Percentiles rank a stretch among this genome's conserved stretches.
phyloP scores from a whole-genome alignment of 202 grass and related monocot genomes.

The Bolboschoenoplectus hybrid region DNA sequence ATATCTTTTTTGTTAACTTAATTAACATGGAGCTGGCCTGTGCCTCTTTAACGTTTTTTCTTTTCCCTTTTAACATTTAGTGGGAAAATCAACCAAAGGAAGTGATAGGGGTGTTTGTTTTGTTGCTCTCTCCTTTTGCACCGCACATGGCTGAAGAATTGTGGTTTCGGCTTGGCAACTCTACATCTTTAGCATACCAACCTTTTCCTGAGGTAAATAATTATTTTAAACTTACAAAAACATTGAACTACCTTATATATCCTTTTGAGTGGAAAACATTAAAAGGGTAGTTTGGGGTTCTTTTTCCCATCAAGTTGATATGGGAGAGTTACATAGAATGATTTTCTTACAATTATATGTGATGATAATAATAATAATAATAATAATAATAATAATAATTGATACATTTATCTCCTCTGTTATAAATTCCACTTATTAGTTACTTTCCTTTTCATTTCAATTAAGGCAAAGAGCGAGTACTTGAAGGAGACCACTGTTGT shows the following conservation, averaged over 20 bases:
- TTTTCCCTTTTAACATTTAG: constrained; percentile 42
- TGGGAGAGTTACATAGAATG: background rate
- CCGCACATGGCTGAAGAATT: constrained; percentile 92
- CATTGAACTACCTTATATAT: background rate
- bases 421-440: constrained; percentile 17
- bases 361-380: background rate
- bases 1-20: background rate
- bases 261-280: constrained; percentile 8
- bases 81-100: constrained; percentile 79
- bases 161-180: constrained; percentile 86
- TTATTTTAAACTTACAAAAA: constrained; percentile 8
- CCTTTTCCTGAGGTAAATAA: constrained; percentile 79
- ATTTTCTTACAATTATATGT: background rate
- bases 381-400: background rate
- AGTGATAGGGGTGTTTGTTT: constrained; percentile 67
- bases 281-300: background rate
- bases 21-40: constrained; percentile 7
- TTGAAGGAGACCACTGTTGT: constrained; percentile 77
- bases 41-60: constrained; percentile 22
- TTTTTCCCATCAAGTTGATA: background rate
- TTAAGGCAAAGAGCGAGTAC: constrained; percentile 78
- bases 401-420: background rate
- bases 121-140: constrained; percentile 89
- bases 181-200: constrained; percentile 69
- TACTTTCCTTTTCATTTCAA: constrained; percentile 29